A percentile compares a stretch with the other conserved stretches of the same genome.
phyloP scores from a whole-genome alignment of 169 alveolate species.

The Cryptosporidium baileyi region DNA sequence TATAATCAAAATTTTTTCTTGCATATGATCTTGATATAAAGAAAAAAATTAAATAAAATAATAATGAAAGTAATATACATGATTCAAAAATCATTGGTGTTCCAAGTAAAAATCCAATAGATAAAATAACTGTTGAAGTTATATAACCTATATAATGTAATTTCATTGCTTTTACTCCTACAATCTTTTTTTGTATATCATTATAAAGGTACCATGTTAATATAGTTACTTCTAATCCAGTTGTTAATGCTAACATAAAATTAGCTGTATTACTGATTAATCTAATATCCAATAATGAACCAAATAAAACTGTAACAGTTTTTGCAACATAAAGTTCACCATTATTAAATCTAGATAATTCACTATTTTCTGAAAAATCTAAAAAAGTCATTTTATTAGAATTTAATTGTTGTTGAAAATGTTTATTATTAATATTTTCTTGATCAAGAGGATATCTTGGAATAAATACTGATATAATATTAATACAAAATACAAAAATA shows the following conservation, averaged over 20 bases:
- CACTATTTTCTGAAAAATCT: not conserved
- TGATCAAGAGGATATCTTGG: slow-evolving; percentile 12
- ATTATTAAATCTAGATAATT: not conserved
- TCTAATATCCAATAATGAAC: slow-evolving; percentile 34
- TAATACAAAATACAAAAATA: not conserved
- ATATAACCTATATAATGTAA: slow-evolving; percentile 9
- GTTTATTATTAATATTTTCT: not conserved
- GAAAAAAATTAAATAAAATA: not conserved
- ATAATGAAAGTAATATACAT: not conserved
- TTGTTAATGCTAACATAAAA: slow-evolving; percentile 29
- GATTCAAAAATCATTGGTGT: not conserved
- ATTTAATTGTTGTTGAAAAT: not conserved
- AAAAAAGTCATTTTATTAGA: not conserved
- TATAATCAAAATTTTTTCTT: not conserved
- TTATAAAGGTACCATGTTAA: slow-evolving; percentile 43
- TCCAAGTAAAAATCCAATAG: slow-evolving; percentile 50
- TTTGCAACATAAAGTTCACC: slow-evolving; percentile 4
- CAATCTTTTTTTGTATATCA: not conserved
- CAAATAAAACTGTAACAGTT: not conserved
- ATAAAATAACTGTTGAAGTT: slow-evolving; percentile 1
- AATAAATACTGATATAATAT: slow-evolving; percentile 14
- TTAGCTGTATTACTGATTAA: slow-evolving; percentile 33
- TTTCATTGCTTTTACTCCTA: slow-evolving; percentile 17
- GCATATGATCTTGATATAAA: slow-evolving; percentile 4
- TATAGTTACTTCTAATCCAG: slow-evolving; percentile 20